These are phyloP conservation scores for Rosa persica DNA, from an alignment of 306 rosid genomes.

Conservation along the genomic window DNA sequence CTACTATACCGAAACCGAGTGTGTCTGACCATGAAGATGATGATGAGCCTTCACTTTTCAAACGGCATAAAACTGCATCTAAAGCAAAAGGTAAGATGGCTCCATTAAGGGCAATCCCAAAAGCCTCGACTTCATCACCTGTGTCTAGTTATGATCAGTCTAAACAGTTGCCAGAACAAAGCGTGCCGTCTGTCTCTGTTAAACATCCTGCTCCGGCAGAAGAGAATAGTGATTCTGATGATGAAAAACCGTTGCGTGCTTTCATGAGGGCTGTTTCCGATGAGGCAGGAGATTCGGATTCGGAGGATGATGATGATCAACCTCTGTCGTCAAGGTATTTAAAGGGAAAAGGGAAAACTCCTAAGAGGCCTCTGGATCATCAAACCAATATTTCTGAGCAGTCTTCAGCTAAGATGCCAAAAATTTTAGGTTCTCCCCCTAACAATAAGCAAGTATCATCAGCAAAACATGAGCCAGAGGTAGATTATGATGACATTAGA, in stretches of 20 bases:
- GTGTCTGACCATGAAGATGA: too few relatives aligned
- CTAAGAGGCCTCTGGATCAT: slow-evolving; percentile 48
- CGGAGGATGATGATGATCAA: slow-evolving; percentile 44
- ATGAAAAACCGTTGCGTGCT: slow-evolving; percentile 39
- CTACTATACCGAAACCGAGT: too few relatives aligned
- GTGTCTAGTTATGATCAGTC: neutral
- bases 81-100: slow-evolving; percentile 31
- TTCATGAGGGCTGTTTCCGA: slow-evolving; percentile 22
- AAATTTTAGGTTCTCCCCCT: slow-evolving; percentile 27
- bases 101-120: slow-evolving; percentile 27
- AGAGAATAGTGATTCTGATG: slow-evolving; percentile 39
- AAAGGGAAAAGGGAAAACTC: slow-evolving; percentile 28
- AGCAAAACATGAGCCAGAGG: slow-evolving; percentile 35
- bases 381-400: slow-evolving; percentile 25
- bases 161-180: slow-evolving; percentile 7
- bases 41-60: neutral
- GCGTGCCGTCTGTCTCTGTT: slow-evolving; percentile 5
- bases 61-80: neutral
- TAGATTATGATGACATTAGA: slow-evolving; percentile 36
- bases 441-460: slow-evolving; percentile 31
- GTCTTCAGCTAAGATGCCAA: slow-evolving; percentile 35
- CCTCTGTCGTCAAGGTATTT: slow-evolving; percentile 37
- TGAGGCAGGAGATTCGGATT: slow-evolving; percentile 18
- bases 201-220: neutral
- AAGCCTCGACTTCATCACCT: slow-evolving; percentile 6